Conservation (phyloP, 2,329 filamentous ascomycete genomes). For the Pseudocercospora musae region DNA sequence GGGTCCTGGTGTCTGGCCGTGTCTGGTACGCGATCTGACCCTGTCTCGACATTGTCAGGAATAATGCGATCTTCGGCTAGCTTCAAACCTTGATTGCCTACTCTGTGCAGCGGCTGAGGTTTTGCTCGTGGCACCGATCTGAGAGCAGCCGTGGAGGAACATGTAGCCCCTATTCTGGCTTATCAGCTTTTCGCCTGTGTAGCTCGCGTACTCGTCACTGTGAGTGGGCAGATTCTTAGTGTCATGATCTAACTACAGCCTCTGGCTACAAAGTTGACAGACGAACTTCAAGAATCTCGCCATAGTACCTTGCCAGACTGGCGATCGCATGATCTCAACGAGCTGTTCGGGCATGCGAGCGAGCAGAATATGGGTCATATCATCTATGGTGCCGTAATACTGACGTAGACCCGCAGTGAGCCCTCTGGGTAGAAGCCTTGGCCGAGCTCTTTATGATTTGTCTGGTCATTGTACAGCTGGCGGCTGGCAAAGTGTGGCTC, state of each 20-base stretch:
- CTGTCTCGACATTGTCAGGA: neutral
- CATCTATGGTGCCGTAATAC: neutral
- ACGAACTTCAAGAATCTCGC: neutral
- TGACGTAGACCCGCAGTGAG: neutral
- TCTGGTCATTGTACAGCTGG: neutral
- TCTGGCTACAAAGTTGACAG: neutral
- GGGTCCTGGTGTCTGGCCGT: neutral
- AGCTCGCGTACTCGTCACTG: neutral
- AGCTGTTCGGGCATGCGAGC: neutral
- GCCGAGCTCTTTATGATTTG: conserved; percentile 1
- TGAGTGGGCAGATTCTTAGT: neutral
- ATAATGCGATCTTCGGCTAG: neutral
- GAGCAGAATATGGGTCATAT: neutral
- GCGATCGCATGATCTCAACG: neutral
- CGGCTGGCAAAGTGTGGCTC: conserved; percentile 1
- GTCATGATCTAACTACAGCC: too few species aligned
- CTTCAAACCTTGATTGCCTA: neutral
- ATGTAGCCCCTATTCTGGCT: neutral
- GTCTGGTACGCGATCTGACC: neutral
- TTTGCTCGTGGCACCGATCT: neutral
- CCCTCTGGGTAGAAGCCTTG: conserved; percentile 1
- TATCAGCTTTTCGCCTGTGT: neutral
- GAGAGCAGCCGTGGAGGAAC: neutral
- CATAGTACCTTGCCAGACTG: conserved; percentile 3
- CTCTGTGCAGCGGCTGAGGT: neutral